Conservation (phyloP, 768 basidiomycete species). For the Suillus spraguei region DNA sequence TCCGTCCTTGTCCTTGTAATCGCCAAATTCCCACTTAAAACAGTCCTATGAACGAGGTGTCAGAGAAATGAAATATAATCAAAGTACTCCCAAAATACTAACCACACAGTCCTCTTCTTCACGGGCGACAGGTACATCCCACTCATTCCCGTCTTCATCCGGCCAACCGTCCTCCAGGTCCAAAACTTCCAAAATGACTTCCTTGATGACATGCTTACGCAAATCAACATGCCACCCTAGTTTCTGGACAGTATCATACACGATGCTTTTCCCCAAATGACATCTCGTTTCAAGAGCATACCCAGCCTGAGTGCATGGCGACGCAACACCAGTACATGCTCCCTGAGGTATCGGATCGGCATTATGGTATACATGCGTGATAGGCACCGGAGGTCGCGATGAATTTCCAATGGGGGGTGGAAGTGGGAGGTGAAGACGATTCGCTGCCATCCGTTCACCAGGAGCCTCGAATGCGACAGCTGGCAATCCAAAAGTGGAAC, state of each 20-base stretch:
- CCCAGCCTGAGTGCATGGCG: slow-evolving; percentile 62
- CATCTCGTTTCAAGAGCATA: slow-evolving; percentile 65
- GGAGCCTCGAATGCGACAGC: slow-evolving; percentile 67
- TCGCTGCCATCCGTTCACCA: slow-evolving; percentile 62
- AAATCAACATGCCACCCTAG: slow-evolving; percentile 64
- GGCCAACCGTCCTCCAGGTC: slow-evolving; percentile 48
- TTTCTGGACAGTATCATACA: slow-evolving; percentile 69
- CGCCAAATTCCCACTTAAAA: slow-evolving; percentile 74
- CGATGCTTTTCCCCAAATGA: slow-evolving; percentile 62
- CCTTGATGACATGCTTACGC: slow-evolving; percentile 55
- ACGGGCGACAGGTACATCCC: slow-evolving; percentile 59
- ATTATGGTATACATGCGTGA: slow-evolving; percentile 62
- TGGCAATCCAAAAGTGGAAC: slow-evolving; percentile 65
- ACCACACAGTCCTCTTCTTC: slow-evolving; percentile 68
- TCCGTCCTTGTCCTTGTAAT: slow-evolving; percentile 36
- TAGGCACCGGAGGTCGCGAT: slow-evolving; percentile 26
- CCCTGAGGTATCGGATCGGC: slow-evolving; percentile 74
- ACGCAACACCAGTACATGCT: slow-evolving; percentile 51
- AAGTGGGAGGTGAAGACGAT: slow-evolving; percentile 62
- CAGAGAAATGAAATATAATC: neutral
- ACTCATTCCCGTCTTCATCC: slow-evolving; percentile 37
- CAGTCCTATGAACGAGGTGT: slow-evolving; percentile 56
- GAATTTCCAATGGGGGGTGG: slow-evolving; percentile 34
- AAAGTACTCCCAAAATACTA: slow-evolving; percentile 22
- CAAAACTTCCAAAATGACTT: slow-evolving; percentile 55